Evolutionary conservation across 2,329 filamentous ascomycete species (phyloP), one percentile per base, ranked within the genome.

Genomic region (Microcera coccophila): DNA sequence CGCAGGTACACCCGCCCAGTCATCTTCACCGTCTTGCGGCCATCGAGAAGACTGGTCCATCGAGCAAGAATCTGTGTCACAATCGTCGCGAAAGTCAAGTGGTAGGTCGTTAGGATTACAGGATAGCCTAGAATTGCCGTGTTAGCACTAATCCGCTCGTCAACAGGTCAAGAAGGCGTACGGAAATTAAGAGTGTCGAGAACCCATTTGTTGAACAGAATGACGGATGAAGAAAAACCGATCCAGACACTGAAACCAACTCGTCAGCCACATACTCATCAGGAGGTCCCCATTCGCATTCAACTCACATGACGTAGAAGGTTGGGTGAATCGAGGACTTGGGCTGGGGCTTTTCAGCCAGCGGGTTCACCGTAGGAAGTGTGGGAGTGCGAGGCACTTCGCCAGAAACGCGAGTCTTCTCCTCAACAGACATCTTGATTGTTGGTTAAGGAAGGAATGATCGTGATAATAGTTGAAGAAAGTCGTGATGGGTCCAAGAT

Each of bases 131-230:
- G 19, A 10, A 15, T 43, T 47, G 16, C 35, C 24, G 39, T 39
- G 50, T 59, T 45, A 58, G 53, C 44, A 50, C 19, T 7, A 37
- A 10, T 44, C 46, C n/a, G n/a, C n/a, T n/a, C n/a, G n/a, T n/a
- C n/a, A n/a, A 18, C 37, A 36, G 26, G 41, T 18, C 32, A 33
- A 29, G 16, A 38, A 12, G 35, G 58, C 68, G 55, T 68, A 71
- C 69, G 79, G 75, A 96, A 96, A 51, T 87, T 78, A 50, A 85
- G 78, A 29, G 85, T 90, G 61, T 91, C 84, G 50, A 97, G 79
- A 61, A 98, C 89, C 82, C 88, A 95, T 81, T 98, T 98, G 83
- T 98, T 97, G 84, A 96, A 97, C 49, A 98, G 76, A 66, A 98
- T 98, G 63, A 97, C 90, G 59, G 85, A 88, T 33, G 90, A 95